Percentiles rank a stretch among this genome's conserved stretches.
phyloP scores from a whole-genome alignment of 331 rosid species.

The Dryas integrifolia region DNA sequence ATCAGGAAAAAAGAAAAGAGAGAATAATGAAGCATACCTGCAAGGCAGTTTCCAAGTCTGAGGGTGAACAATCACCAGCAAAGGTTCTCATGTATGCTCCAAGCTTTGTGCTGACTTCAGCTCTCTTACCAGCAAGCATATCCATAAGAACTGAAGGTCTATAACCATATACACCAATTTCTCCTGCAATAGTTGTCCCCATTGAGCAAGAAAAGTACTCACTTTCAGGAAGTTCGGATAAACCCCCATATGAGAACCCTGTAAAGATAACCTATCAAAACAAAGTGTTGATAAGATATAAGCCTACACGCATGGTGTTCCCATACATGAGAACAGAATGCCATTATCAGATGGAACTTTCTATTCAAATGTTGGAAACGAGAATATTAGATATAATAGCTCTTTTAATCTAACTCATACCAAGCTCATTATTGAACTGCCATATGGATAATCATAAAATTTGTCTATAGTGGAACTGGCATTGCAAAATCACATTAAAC shows the following conservation, averaged over 20 bases:
- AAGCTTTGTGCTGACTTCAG: slow-evolving; percentile 88
- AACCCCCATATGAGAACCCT: slow-evolving; percentile 95
- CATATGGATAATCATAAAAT: neutral
- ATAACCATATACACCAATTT: slow-evolving; percentile 95
- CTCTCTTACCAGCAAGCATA: slow-evolving; percentile 98
- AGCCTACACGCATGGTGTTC: slow-evolving; percentile 8
- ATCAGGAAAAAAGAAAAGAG: neutral
- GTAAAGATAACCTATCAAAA: slow-evolving; percentile 80
- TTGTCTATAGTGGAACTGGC: neutral
- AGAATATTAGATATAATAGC: neutral
- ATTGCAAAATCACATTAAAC: neutral
- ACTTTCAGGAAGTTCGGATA: slow-evolving; percentile 81
- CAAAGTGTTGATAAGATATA: slow-evolving; percentile 35
- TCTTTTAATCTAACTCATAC: neutral
- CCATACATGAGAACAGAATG: slow-evolving; percentile 9
- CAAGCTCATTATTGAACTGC: neutral
- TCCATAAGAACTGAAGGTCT: slow-evolving; percentile 88
- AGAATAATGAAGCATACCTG: slow-evolving; percentile 55
- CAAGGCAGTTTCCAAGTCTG: slow-evolving; percentile 96
- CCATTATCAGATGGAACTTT: neutral
- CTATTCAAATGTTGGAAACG: neutral
- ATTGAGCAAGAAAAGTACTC: slow-evolving; percentile 91
- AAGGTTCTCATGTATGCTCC: slow-evolving; percentile 98
- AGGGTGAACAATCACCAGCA: slow-evolving; percentile 90
- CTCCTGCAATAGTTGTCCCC: slow-evolving; percentile 96